These are phyloP conservation scores for Alternaria sp. DNA, from an alignment of 2,329 filamentous ascomycete genomes.

Conservation along the genomic window DNA sequence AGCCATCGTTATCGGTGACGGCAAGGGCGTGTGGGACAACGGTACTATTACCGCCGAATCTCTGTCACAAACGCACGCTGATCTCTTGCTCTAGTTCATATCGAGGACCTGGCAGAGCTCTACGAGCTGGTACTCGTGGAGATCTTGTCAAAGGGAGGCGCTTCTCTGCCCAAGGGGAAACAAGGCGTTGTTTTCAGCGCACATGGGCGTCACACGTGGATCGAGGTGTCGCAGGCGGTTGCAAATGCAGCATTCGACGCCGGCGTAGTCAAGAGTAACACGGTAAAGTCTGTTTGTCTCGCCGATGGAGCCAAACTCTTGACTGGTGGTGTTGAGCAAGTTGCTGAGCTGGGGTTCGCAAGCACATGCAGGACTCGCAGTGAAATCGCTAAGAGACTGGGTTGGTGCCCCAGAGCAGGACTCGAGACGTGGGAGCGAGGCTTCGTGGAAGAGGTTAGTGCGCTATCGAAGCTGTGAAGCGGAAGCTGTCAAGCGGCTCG, in stretches of 20 bases:
- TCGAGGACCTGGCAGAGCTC: not conserved
- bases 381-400: not conserved
- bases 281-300: not conserved
- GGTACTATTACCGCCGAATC: not conserved
- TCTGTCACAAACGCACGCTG: not conserved
- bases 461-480: not conserved
- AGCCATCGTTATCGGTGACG: not conserved
- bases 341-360: not conserved
- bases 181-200: conserved; percentile 1
- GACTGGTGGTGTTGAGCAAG: conserved; percentile 1
- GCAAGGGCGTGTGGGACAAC: conserved; percentile 2
- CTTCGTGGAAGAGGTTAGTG: conserved; percentile 1
- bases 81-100: not conserved
- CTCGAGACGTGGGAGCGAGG: conserved; percentile 1
- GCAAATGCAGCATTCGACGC: not conserved
- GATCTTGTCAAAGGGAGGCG: not conserved
- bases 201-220: not conserved
- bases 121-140: not conserved
- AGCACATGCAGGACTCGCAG: not conserved
- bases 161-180: not conserved
- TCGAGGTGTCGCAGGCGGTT: not conserved
- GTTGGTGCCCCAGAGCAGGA: not conserved
- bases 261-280: not conserved
- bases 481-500: not conserved
- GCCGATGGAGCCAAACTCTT: not conserved